phyloP scores from a whole-genome alignment of 192 early-diverging fungal species.

The Entomortierella beljakovae region DNA sequence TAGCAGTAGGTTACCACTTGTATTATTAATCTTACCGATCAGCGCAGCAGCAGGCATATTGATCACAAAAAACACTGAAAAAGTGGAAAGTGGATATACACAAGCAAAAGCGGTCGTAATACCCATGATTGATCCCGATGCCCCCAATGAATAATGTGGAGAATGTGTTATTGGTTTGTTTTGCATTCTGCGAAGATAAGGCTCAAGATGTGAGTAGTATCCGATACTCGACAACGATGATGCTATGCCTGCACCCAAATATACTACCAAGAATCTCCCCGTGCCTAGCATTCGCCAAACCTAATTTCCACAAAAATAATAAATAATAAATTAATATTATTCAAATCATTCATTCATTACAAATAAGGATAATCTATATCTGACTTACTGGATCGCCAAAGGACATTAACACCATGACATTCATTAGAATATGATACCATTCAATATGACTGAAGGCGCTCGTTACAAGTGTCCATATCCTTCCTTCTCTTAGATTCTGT shows the following conservation, averaged over 20 bases:
- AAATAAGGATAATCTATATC: not conserved
- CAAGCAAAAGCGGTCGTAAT: conserved; percentile 62
- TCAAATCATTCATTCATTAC: not conserved
- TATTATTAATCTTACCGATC: conserved; percentile 20
- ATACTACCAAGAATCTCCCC: conserved; percentile 56
- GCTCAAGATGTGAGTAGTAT: conserved; percentile 54
- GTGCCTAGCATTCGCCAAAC: conserved; percentile 52
- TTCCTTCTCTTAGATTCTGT: conserved; percentile 45
- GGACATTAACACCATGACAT: conserved; percentile 60
- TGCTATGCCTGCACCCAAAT: conserved; percentile 54
- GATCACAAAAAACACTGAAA: conserved; percentile 62
- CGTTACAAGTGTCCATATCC: conserved; percentile 60
- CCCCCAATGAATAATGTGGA: conserved; percentile 55
- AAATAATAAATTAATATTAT: not conserved
- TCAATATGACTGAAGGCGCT: conserved; percentile 58
- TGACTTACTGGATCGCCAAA: conserved; percentile 56
- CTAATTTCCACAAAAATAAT: conserved; percentile 7
- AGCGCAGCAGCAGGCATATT: conserved; percentile 63
- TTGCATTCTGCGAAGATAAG: conserved; percentile 37
- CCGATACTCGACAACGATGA: conserved; percentile 48
- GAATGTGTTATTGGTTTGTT: conserved; percentile 15
- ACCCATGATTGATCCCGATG: conserved; percentile 62
- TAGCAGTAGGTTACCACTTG: not conserved
- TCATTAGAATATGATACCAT: conserved; percentile 59
- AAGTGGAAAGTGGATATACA: conserved; percentile 55